Evolutionary conservation across 2,329 filamentous ascomycete genomes (phyloP).

Genomic region (Pseudophaeomoniella oleicola): DNA sequence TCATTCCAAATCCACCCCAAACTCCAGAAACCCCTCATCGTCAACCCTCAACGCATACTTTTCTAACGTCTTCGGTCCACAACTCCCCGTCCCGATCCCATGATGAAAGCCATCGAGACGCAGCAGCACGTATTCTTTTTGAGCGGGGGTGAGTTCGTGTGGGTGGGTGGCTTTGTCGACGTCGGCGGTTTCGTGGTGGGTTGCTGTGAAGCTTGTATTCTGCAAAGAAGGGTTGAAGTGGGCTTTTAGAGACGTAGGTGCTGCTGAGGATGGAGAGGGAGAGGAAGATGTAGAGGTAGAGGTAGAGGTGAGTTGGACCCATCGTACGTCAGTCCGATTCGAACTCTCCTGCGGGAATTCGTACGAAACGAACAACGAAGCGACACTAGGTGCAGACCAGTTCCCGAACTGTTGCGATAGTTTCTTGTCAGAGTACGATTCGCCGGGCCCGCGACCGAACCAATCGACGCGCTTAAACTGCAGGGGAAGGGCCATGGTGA

Average conservation of each 20-base stretch:
- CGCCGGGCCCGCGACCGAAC: slow-evolving; percentile 50
- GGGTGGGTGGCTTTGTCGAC: slow-evolving; percentile 49
- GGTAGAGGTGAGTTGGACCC: slow-evolving; percentile 25
- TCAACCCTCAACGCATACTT: slow-evolving; percentile 5
- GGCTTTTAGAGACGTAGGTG: background rate
- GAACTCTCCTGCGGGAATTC: slow-evolving; percentile 56
- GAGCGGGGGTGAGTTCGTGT: slow-evolving; percentile 35
- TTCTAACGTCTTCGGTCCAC: slow-evolving; percentile 8
- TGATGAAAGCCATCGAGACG: slow-evolving; percentile 18
- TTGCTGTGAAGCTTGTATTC: slow-evolving; percentile 41
- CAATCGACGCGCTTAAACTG: slow-evolving; percentile 37
- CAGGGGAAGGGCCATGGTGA: slow-evolving; percentile 38
- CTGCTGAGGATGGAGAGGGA: background rate
- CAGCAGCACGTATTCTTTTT: slow-evolving; percentile 9
- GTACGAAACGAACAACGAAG: slow-evolving; percentile 41
- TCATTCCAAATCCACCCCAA: slow-evolving; percentile 3
- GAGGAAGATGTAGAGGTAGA: no score
- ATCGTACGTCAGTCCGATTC: slow-evolving; percentile 47
- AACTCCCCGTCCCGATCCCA: slow-evolving; percentile 15
- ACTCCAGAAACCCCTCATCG: slow-evolving; percentile 3
- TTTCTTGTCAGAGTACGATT: slow-evolving; percentile 55
- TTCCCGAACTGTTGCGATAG: slow-evolving; percentile 39
- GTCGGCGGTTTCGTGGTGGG: slow-evolving; percentile 36
- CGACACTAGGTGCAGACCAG: slow-evolving; percentile 23
- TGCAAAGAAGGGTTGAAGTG: slow-evolving; percentile 4